A percentile compares a stretch with the other conserved stretches of the same genome.
Evolutionary conservation across 805 yeast species (phyloP).

Genomic region (Kodamaea restingae): DNA sequence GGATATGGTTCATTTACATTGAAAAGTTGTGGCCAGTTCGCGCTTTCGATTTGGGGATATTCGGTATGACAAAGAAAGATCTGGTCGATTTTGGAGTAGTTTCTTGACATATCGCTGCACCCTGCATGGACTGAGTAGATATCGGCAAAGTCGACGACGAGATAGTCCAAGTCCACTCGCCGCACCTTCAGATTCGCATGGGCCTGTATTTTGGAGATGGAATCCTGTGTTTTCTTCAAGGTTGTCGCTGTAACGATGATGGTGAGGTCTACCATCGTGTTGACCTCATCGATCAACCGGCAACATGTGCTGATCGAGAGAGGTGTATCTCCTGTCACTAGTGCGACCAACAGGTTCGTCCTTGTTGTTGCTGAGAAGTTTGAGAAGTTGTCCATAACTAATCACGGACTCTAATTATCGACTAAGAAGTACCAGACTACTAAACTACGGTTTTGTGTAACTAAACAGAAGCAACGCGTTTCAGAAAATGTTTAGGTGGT

Average conservation of each 20-base stretch:
- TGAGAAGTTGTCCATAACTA: conserved; percentile 6
- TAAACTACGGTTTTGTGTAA: neutral
- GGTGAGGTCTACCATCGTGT: conserved; percentile 41
- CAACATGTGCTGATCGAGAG: conserved; percentile 7
- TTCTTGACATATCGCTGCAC: conserved; percentile 58
- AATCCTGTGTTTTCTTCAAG: conserved; percentile 74
- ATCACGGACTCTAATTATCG: no score
- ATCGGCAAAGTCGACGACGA: conserved; percentile 79
- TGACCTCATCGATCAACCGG: conserved; percentile 8
- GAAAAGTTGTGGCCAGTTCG: neutral
- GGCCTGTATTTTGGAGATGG: conserved; percentile 46
- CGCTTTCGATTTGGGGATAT: conserved; percentile 18
- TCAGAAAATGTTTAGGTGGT: no score
- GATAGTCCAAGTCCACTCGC: conserved; percentile 75
- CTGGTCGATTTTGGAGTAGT: conserved; percentile 67
- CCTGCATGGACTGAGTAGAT: conserved; percentile 81
- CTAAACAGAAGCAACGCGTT: no score
- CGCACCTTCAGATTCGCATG: conserved; percentile 45
- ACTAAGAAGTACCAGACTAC: no score
- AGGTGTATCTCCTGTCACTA: conserved; percentile 10
- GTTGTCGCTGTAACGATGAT: conserved; percentile 87
- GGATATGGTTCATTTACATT: conserved; percentile 51
- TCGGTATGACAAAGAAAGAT: conserved; percentile 55
- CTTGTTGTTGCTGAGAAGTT: conserved; percentile 7
- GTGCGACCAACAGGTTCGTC: conserved; percentile 6